phyloP scores from a whole-genome alignment of 2,329 filamentous ascomycete species.

The Chaetothyriales sp. region DNA sequence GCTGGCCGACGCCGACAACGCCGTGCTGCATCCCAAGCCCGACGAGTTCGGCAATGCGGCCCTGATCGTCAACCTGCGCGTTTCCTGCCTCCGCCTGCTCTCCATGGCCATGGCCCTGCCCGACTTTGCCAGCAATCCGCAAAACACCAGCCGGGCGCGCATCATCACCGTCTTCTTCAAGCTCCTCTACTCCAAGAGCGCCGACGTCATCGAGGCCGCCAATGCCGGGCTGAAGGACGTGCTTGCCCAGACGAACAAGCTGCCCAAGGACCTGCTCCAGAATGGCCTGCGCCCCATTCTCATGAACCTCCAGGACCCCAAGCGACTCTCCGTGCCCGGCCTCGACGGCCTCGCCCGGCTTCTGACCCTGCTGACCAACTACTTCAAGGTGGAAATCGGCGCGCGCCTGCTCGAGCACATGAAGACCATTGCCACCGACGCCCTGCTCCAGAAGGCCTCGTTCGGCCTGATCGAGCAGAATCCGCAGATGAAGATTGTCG shows the following conservation, averaged over 20 bases:
- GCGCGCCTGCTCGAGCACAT: conserved; percentile 86
- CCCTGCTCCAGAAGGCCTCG: conserved; percentile 71
- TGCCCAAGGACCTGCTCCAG: conserved; percentile 90
- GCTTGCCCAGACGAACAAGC: conserved; percentile 71
- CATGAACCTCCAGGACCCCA: conserved; percentile 87
- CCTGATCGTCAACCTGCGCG: conserved; percentile 76
- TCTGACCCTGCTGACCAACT: conserved; percentile 83
- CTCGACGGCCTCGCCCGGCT: conserved; percentile 83
- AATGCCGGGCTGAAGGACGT: conserved; percentile 83
- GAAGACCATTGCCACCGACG: conserved; percentile 73
- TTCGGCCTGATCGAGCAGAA: conserved; percentile 93
- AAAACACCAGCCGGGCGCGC: conserved; percentile 47
- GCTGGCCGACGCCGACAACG: conserved; percentile 85
- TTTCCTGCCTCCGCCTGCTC: conserved; percentile 84
- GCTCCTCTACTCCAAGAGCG: conserved; percentile 82
- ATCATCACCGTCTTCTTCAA: conserved; percentile 98
- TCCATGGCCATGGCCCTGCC: conserved; percentile 89
- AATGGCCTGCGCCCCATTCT: conserved; percentile 89
- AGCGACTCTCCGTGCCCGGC: conserved; percentile 75
- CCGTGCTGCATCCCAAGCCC: conserved; percentile 81
- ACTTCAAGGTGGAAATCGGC: conserved; percentile 98
- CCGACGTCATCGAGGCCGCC: conserved; percentile 83
- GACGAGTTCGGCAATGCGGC: conserved; percentile 92
- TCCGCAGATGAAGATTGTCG: conserved; percentile 82
- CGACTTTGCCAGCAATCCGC: conserved; percentile 63